A percentile compares a stretch with the other conserved stretches of the same genome.
These are phyloP conservation scores for Saksenaea oblongispora DNA, from an alignment of 371 early-diverging fungal species.

Conservation along the genomic window DNA sequence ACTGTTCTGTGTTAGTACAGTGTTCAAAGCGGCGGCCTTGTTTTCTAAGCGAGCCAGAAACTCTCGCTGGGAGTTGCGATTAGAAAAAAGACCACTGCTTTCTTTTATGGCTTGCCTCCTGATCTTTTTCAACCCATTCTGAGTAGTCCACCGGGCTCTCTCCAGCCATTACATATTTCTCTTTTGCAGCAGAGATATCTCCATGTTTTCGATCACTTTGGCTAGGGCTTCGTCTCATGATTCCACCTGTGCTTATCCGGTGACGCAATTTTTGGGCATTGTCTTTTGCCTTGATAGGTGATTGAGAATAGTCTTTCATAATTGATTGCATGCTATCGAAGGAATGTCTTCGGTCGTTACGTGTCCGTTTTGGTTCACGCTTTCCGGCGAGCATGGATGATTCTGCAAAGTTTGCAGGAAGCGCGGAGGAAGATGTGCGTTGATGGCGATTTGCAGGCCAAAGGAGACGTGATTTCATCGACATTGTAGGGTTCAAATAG, in stretches of 20 bases:
- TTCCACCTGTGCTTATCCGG: not conserved
- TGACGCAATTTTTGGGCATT: not conserved
- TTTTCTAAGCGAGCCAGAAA: not conserved
- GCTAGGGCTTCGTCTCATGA: not conserved
- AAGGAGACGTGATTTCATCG: not conserved
- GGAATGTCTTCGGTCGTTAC: conserved; percentile 10
- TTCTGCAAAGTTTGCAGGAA: not conserved
- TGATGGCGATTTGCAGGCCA: conserved; percentile 4
- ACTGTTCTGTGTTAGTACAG: not conserved
- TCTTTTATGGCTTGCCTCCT: not conserved
- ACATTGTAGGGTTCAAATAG: not conserved
- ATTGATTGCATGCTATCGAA: conserved; percentile 13
- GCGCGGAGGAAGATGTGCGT: conserved; percentile 14
- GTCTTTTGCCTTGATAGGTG: not conserved
- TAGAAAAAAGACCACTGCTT: not conserved
- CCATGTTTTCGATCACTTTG: not conserved
- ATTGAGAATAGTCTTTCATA: not conserved
- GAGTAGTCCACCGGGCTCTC: not conserved
- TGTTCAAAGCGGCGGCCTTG: not conserved
- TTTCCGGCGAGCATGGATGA: not conserved
- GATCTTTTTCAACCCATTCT: not conserved
- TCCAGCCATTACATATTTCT: not conserved
- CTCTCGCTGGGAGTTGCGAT: not conserved
- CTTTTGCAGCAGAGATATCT: not conserved
- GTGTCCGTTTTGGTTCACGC: not conserved